These are phyloP conservation scores for Colletotrichum limetticola DNA, from an alignment of 2,329 filamentous ascomycete species.

Conservation along the genomic window DNA sequence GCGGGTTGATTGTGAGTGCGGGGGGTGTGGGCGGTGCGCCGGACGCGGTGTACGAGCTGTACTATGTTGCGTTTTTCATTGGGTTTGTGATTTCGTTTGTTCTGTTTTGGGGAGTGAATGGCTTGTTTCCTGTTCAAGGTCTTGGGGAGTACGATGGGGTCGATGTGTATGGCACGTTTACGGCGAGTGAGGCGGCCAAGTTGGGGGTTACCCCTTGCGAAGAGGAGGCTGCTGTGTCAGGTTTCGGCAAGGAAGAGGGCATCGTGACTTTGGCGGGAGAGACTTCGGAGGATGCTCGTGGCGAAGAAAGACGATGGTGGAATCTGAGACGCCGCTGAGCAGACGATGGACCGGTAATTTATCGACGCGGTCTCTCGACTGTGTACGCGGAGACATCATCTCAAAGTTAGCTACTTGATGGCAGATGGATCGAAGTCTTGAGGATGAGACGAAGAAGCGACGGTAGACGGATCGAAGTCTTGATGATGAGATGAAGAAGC, in stretches of 20 bases:
- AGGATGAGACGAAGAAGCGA: no score
- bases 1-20: slow-evolving; percentile 12
- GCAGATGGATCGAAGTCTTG: no score
- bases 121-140: slow-evolving; percentile 50
- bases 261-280: not conserved
- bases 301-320: not conserved
- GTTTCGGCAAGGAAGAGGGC: not conserved
- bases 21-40: slow-evolving; percentile 40
- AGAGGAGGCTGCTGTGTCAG: not conserved
- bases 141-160: slow-evolving; percentile 55
- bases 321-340: not conserved
- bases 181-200: slow-evolving; percentile 51
- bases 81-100: slow-evolving; percentile 42
- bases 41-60: slow-evolving; percentile 52
- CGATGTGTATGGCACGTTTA: slow-evolving; percentile 58
- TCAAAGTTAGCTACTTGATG: not conserved
- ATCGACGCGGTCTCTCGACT: not conserved
- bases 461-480: no score
- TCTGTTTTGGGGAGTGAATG: slow-evolving; percentile 42
- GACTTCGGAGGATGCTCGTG: not conserved
- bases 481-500: no score
- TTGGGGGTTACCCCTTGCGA: slow-evolving; percentile 47
- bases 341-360: not conserved
- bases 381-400: not conserved
- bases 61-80: slow-evolving; percentile 58